Evolutionary conservation across 2,329 filamentous ascomycete species (phyloP).

Genomic region (Aspergillus nomiae): DNA sequence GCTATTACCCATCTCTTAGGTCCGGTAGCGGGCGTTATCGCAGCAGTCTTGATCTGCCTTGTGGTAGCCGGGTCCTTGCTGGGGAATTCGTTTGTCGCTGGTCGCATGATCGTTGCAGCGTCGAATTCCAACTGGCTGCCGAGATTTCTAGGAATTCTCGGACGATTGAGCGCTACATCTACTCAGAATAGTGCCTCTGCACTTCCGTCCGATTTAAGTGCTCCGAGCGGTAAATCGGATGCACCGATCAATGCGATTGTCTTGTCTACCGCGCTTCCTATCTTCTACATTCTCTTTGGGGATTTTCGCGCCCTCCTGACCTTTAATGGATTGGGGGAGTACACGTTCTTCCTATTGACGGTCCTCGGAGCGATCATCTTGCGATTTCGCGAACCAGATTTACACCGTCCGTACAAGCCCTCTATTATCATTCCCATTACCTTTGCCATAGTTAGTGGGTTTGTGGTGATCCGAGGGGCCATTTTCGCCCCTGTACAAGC

Average conservation of each 20-base stretch:
- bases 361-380: slow-evolving; percentile 18
- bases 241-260: slow-evolving; percentile 20
- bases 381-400: slow-evolving; percentile 17
- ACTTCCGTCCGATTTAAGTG: background rate
- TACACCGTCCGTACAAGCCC: slow-evolving; percentile 18
- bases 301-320: slow-evolving; percentile 21
- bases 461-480: slow-evolving; percentile 15
- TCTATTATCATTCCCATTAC: slow-evolving; percentile 9
- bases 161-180: background rate
- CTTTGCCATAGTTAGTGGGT: slow-evolving; percentile 17
- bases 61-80: slow-evolving; percentile 20
- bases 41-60: slow-evolving; percentile 16
- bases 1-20: slow-evolving; percentile 17
- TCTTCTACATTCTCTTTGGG: slow-evolving; percentile 17
- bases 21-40: slow-evolving; percentile 12
- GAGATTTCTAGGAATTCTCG: slow-evolving; percentile 13
- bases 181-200: background rate
- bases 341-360: slow-evolving; percentile 21
- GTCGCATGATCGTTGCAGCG: slow-evolving; percentile 20
- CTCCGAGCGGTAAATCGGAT: slow-evolving; percentile 5
- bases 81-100: slow-evolving; percentile 19
- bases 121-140: slow-evolving; percentile 19
- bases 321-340: slow-evolving; percentile 21
- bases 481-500: slow-evolving; percentile 18
- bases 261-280: slow-evolving; percentile 14